Evolutionary conservation across 73 alveolate species (phyloP), one percentile per base, ranked within the genome.

Genomic region (Tetrahymena elliotti): DNA sequence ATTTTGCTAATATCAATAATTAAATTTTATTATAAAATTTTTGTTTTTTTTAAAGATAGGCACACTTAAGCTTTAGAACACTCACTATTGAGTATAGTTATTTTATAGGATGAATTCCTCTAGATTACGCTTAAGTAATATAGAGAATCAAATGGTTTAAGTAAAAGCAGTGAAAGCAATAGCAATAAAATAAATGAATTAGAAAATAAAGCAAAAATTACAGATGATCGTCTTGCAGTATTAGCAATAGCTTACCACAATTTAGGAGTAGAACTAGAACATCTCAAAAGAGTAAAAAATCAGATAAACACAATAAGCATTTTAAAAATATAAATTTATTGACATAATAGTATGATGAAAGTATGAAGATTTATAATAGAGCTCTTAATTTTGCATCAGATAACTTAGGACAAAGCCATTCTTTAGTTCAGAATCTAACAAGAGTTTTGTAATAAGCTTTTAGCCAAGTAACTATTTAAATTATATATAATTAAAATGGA

Each of bases 171-270:
- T 33, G 83, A 84, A 40, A 53, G 35, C 11, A 68, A 47, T 53
- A 38, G 47, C 22, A 41, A 7, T 20, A 88, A 40, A 27, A 39
- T 36, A 83, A 88, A 33, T 8, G 93, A 92, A 52, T 24, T 47
- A 33, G 40, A 52, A 1, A 96, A 83, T 93, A 93, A 53, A 83
- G 95, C 95, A 34, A 24, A 97, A 54, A 95, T 83, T 34, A 93
- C 95, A 53, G 95, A 97, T 92, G 99, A 98, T 47, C 93, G 97
- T 31, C 97, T 98, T 13, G 97, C 99, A 83, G 98, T 98, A 24
- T 94, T 98, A 22, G 98, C 99, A 0, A 97, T 98, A 0, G 98
- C 99, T 36, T 98, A 97, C 84, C 99, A 98, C 93, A 98, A 98
- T 53, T 52, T 98, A 52, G 99, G 98, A 35, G 99, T 98, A 13